Base-by-base conservation (phyloP, 1,284 basidiomycete genomes). In the Melampsora medusae region DNA sequence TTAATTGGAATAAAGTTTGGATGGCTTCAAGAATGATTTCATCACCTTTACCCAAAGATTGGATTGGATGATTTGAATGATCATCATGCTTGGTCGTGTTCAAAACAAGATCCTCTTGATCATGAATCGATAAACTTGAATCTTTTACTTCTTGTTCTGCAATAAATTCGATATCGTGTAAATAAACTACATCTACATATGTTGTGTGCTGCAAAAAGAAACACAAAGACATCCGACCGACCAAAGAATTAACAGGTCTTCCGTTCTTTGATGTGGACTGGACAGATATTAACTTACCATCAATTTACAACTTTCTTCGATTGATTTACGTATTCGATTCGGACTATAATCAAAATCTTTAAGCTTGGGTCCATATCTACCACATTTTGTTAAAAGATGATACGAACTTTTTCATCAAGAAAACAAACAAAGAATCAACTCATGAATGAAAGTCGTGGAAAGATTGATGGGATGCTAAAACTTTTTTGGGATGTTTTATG, bases 151-250 rank as follows among this genome's bases (percentile, higher is more conserved):
- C 65, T 85, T 82, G 3, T 1, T 89, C 87, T 31, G 88, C 87
- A 14, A 97, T 88, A 81, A 91, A 97, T 85, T 99, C 96, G 77
- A 92, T 87, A 82, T 98, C 96, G 82, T 99, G 96, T 49, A 97
- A 85, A 80, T 93, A 83, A 81, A 80, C 78, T 1, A 78, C 79
- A 72, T 83, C 83, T 66, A 82, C 42, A 60, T 69, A 66, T 33
- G 33, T n/a, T 16, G 71, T 68, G 59, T 25, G 38, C 66, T 62
- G 33, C 7, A 14, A 56, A 33, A n/a, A 42, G n/a, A n/a, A n/a
- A n/a, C n/a, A n/a, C n/a, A n/a, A n/a, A n/a, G n/a, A n/a, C n/a
- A n/a, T n/a, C n/a, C n/a, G n/a, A n/a, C n/a, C n/a, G n/a, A n/a
- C n/a, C n/a, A n/a, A n/a, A n/a, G n/a, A n/a, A n/a, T n/a, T n/a